Base-by-base conservation (phyloP, 768 basidiomycete genomes). In the Phlebiopsis flavidoalba region DNA sequence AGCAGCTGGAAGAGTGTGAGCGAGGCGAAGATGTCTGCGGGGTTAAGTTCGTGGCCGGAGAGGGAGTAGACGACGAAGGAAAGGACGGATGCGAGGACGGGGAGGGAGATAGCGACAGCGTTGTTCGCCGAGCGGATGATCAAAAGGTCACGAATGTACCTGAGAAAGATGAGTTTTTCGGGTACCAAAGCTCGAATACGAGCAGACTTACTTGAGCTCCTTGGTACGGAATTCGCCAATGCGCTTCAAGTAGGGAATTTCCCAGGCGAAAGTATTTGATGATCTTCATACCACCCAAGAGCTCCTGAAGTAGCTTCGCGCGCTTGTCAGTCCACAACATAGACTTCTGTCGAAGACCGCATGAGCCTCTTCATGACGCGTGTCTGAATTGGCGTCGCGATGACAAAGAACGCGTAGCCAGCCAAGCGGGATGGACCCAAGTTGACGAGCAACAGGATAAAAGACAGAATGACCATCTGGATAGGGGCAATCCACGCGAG, bases 201-300 rank as follows among this genome's bases (percentile, higher is more conserved):
- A 17, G 79, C 81, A 31, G 26, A 31, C 26, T 31, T 31, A 89
- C 81, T 66, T 71, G 74, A 93, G 84, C 72, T 96, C 95, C 53
- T 81, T 80, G 53, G 75, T 76, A 56, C 95, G 80, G 67, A 89
- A 89, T 46, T 81, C 82, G 33, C 81, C 79, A 26, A 97, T 81
- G 49, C 88, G 84, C 15, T 83, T 76, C 22, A 96, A 78, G 72
- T 93, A 95, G 0, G 95, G 91, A 1, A 73, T 67, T 67, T 94
- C 92, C 92, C 92, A 95, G 5, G 89, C 86, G n/a, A 72, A 95
- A 95, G 71, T 88, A 87, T 72, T 97, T 97, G 80, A 97, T 90
- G 62, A 96, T 83, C 64, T 91, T 88, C 84, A 97, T 95, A 0
- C 91, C 91, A 14, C 87, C 86, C 0, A 97, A 74, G 1, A 98